These are phyloP conservation scores for Agrocybe pediades DNA, from an alignment of 768 basidiomycete genomes.

Conservation along the genomic window DNA sequence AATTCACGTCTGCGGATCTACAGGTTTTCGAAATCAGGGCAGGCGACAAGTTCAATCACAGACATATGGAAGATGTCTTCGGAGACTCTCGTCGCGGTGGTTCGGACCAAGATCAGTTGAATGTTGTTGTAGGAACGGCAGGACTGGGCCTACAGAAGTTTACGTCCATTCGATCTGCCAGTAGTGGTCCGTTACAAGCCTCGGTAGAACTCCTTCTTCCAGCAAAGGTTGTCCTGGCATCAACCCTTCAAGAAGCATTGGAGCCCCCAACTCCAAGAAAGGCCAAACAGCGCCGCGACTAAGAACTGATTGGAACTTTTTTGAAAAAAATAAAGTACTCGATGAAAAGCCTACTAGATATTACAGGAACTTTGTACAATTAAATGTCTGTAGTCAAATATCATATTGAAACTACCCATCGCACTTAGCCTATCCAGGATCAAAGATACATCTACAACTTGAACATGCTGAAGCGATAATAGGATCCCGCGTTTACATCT, in stretches of 20 bases:
- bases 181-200: neutral
- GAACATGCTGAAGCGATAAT: no score
- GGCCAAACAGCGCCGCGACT: neutral
- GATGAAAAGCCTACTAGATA: no score
- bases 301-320: no score
- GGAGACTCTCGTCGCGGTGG: constrained; percentile 18
- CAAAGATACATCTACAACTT: no score
- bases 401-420: no score
- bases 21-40: constrained; percentile 11
- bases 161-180: neutral
- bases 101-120: neutral
- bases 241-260: constrained; percentile 19
- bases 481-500: constrained; percentile 5
- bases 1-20: constrained; percentile 27
- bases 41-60: constrained; percentile 10
- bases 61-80: constrained; percentile 26
- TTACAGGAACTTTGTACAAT: neutral
- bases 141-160: constrained; percentile 19
- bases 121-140: constrained; percentile 19
- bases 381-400: neutral
- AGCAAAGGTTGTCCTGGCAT: constrained; percentile 20
- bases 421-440: no score
- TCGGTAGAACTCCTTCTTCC: constrained; percentile 9
- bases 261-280: constrained; percentile 11
- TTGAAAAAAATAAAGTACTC: neutral